Percentiles rank a stretch among this genome's conserved stretches.
These are phyloP conservation scores for Protostelium mycophagum DNA, from an alignment of 78 protist species.

Conservation along the genomic window DNA sequence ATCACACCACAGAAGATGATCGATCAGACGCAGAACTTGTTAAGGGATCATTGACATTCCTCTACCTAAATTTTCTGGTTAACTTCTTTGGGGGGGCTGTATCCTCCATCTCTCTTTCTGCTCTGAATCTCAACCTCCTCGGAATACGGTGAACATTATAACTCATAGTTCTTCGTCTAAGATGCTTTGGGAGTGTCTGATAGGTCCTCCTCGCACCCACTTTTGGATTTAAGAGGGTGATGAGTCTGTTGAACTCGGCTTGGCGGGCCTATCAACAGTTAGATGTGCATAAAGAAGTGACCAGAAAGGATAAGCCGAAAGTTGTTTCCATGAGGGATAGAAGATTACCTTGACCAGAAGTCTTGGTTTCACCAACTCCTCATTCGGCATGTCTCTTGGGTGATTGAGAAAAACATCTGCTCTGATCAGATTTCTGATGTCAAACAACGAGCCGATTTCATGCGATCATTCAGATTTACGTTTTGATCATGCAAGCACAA, in stretches of 20 bases:
- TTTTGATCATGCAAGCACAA: no score
- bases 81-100: neutral
- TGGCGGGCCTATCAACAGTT: no score
- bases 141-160: conserved; percentile 67
- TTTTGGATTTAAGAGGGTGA: neutral
- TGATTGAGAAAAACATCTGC: no score
- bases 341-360: no score
- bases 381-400: no score
- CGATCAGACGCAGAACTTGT: neutral
- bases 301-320: no score
- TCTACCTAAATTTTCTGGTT: neutral
- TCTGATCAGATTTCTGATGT: no score
- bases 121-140: conserved; percentile 32
- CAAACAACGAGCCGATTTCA: neutral
- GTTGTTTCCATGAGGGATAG: no score
- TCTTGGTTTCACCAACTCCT: no score
- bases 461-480: no score
- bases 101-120: conserved; percentile 31
- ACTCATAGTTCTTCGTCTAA: conserved; percentile 77
- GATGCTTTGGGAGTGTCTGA: conserved; percentile 75
- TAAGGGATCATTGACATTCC: neutral
- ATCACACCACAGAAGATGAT: no score
- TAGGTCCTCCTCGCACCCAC: conserved; percentile 34
- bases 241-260: neutral
- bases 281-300: no score